Percentiles rank a stretch among this genome's conserved stretches.
Conservation (phyloP, 306 rosid species). For the Cercis canadensis region DNA sequence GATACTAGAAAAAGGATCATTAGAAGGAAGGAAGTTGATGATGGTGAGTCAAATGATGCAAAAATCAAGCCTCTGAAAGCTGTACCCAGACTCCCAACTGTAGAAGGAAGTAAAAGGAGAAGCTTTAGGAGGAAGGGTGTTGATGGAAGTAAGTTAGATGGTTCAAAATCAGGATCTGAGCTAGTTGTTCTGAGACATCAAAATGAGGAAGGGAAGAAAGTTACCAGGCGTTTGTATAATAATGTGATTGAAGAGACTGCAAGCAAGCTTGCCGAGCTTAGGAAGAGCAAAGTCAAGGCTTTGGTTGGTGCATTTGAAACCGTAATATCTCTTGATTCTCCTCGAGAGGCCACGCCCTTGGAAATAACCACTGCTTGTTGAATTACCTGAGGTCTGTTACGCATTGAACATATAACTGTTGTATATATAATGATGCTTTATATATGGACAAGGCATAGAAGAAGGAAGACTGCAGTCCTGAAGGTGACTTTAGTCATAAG, state of each 20-base stretch:
- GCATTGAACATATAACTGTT: conserved; percentile 14
- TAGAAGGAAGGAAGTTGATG: conserved; percentile 44
- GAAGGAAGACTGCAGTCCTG: conserved; percentile 19
- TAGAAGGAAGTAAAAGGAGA: conserved; percentile 50
- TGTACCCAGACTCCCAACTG: conserved; percentile 37
- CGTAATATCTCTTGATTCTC: conserved; percentile 76
- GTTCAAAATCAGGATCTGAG: conserved; percentile 48
- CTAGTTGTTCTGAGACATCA: conserved; percentile 75
- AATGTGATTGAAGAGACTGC: conserved; percentile 97
- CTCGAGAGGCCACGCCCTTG: conserved; percentile 40
- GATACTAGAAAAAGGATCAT: conserved; percentile 31
- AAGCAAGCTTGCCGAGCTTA: conserved; percentile 68
- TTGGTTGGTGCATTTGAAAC: conserved; percentile 93
- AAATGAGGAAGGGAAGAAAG: conserved; percentile 57
- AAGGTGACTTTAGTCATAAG: conserved; percentile 27
- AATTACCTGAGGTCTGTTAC: conserved; percentile 36
- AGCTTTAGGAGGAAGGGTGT: conserved; percentile 44
- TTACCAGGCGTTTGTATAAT: conserved; percentile 60
- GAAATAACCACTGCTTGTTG: conserved; percentile 43
- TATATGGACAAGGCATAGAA: neutral
- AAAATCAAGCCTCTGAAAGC: conserved; percentile 43
- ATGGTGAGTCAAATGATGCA: conserved; percentile 39
- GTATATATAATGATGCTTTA: conserved; percentile 42
- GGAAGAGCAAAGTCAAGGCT: conserved; percentile 93
- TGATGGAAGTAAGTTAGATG: conserved; percentile 40